These are phyloP conservation scores for Canavalia gladiata DNA, from an alignment of 306 rosid species.

Conservation along the genomic window DNA sequence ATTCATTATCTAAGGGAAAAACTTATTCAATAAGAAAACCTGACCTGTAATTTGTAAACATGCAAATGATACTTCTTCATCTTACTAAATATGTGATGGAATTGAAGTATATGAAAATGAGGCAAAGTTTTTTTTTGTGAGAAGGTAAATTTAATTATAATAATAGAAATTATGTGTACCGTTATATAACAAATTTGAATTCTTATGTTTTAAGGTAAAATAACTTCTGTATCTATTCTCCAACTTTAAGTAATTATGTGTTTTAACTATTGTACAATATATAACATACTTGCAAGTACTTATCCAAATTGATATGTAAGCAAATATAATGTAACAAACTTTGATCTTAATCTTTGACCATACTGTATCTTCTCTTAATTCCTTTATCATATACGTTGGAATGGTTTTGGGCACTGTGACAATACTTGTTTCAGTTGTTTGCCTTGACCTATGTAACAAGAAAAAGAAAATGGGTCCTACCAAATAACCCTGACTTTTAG, in stretches of 20 bases:
- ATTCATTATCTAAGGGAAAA: neutral
- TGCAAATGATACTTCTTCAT: neutral
- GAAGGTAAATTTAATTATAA: neutral
- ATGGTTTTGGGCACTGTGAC: conserved; percentile 7
- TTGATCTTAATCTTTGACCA: neutral
- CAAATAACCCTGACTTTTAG: neutral
- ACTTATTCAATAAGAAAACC: neutral
- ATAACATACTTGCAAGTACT: neutral
- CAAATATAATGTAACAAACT: neutral
- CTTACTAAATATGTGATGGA: neutral
- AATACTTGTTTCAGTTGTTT: neutral
- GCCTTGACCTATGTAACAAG: neutral
- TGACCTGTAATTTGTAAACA: neutral
- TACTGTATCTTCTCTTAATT: neutral
- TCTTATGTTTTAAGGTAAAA: too few species aligned
- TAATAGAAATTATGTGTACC: neutral
- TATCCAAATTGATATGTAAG: neutral
- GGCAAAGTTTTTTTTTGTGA: too few species aligned
- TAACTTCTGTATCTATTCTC: too few species aligned
- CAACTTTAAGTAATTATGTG: too few species aligned
- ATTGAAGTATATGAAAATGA: neutral
- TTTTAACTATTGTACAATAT: neutral
- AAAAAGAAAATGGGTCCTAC: conserved; percentile 12
- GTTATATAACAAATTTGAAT: too few species aligned
- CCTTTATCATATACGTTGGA: neutral